Base-by-base conservation (phyloP, 2,329 filamentous ascomycete species). In the Trematosphaeria pertusa region DNA sequence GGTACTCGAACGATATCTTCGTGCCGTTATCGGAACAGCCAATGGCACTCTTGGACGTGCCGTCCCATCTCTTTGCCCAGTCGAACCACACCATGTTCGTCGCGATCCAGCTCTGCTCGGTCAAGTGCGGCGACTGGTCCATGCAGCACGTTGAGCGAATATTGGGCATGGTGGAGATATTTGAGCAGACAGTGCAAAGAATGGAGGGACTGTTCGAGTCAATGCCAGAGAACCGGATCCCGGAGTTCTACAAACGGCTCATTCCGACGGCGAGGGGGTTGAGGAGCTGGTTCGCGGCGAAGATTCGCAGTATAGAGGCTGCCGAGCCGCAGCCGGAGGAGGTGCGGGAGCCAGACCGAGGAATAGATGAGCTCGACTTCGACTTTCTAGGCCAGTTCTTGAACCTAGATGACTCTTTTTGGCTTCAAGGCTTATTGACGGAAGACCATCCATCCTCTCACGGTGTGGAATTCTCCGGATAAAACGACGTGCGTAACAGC, bases 381-480 rank as follows among this genome's bases (percentile, higher is more conserved):
- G 47, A 46, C 5, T 50, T 53, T 26, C 28, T 49, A 11, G 43
- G 47, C 5, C 46, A 53, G 26, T 56, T 53, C 21, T 36, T 56
- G 9, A 37, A 50, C 17, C 24, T 49, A 18, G 52, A 56, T 24
- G 52, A 52, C 35, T 43, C 39, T 35, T 11, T 50, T 26, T 56
- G 52, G 52, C 26, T 56, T 6, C 52, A 56, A 40, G 33, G 31
- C 17, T 20, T 48, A 18, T 20, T 43, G 11, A 24, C 32, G 2
- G 28, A n/a, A 28, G 45, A 43, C 24, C 24, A 28, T n/a, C n/a
- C n/a, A n/a, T n/a, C n/a, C n/a, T n/a, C n/a, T n/a, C n/a, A n/a
- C n/a, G n/a, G n/a, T n/a, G n/a, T n/a, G n/a, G n/a, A n/a, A n/a
- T n/a, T n/a, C n/a, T n/a, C n/a, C n/a, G n/a, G n/a, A n/a, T n/a